A percentile compares a stretch with the other conserved stretches of the same genome.
phyloP scores from a whole-genome alignment of 2,329 filamentous ascomycete genomes.

The Penicillium crustosum region DNA sequence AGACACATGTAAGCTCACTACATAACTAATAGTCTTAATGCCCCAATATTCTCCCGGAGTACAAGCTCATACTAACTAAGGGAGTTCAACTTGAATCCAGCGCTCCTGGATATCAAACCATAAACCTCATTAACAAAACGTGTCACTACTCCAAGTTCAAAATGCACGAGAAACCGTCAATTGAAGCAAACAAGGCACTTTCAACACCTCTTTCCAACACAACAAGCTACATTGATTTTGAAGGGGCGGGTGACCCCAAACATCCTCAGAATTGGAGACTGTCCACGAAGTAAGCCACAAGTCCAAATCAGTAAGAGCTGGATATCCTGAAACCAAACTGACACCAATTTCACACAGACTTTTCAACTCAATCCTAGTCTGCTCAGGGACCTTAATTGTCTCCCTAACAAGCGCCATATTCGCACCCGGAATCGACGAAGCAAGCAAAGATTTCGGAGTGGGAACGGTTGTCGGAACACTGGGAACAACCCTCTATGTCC shows the following conservation, averaged over 20 bases:
- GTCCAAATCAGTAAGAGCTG: too few species aligned
- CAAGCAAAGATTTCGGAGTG: slow-evolving; percentile 52
- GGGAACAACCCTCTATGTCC: slow-evolving; percentile 49
- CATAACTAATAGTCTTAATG: background rate
- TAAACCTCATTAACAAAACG: background rate
- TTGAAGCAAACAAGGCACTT: slow-evolving; percentile 46
- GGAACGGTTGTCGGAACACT: slow-evolving; percentile 43
- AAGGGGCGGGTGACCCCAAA: slow-evolving; percentile 51
- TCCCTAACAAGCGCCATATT: slow-evolving; percentile 62
- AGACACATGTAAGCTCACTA: background rate
- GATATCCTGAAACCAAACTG: background rate
- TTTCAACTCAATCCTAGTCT: slow-evolving; percentile 24
- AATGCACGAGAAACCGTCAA: slow-evolving; percentile 14
- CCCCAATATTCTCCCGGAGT: background rate
- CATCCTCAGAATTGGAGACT: slow-evolving; percentile 55
- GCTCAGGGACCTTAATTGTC: slow-evolving; percentile 51
- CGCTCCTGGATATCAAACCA: background rate
- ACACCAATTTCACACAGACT: slow-evolving; percentile 13
- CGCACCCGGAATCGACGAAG: slow-evolving; percentile 59
- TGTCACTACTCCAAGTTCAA: background rate
- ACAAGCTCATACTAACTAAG: background rate
- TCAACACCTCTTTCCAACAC: slow-evolving; percentile 50
- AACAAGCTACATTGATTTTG: slow-evolving; percentile 57
- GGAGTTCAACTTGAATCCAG: background rate
- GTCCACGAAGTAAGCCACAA: slow-evolving; percentile 43